phyloP scores from a whole-genome alignment of 2,329 filamentous ascomycete genomes.

The Metarhizium sp. region DNA sequence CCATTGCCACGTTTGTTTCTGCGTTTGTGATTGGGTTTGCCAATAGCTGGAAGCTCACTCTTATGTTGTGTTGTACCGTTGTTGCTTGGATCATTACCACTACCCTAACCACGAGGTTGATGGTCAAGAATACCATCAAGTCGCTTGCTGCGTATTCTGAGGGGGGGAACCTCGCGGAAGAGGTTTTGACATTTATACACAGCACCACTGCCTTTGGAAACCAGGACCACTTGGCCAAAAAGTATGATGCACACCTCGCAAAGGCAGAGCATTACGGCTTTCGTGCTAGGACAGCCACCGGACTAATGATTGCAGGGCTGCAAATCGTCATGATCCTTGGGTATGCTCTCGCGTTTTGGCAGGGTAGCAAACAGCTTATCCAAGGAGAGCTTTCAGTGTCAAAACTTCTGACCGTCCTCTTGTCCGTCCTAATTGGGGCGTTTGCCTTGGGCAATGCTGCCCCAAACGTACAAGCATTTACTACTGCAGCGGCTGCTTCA shows the following conservation, averaged over 20 bases:
- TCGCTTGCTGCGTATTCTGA: no score
- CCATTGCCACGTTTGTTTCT: constrained; percentile 28
- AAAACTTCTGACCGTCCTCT: constrained; percentile 38
- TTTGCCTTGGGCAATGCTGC: constrained; percentile 36
- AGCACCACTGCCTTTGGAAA: no score
- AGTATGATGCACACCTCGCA: no score
- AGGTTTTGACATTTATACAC: no score
- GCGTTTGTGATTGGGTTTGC: constrained; percentile 40
- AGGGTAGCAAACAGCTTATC: constrained; percentile 37
- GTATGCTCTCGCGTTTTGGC: constrained; percentile 42
- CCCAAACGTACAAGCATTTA: constrained; percentile 34
- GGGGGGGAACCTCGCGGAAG: no score
- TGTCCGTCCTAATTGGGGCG: constrained; percentile 36
- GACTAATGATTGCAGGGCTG: no score
- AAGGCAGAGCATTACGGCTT: no score
- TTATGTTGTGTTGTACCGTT: constrained; percentile 12
- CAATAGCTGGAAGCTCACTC: constrained; percentile 40
- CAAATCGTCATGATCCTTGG: constrained; percentile 33
- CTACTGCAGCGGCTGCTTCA: constrained; percentile 36
- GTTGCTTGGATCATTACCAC: no score
- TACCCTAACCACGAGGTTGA: no score
- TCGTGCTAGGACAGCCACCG: no score
- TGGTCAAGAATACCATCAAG: no score
- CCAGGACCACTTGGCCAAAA: no score
- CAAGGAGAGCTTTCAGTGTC: constrained; percentile 29